Evolutionary conservation across 139 green algal genomes (phyloP).

Genomic region (Eudorina sp.): DNA sequence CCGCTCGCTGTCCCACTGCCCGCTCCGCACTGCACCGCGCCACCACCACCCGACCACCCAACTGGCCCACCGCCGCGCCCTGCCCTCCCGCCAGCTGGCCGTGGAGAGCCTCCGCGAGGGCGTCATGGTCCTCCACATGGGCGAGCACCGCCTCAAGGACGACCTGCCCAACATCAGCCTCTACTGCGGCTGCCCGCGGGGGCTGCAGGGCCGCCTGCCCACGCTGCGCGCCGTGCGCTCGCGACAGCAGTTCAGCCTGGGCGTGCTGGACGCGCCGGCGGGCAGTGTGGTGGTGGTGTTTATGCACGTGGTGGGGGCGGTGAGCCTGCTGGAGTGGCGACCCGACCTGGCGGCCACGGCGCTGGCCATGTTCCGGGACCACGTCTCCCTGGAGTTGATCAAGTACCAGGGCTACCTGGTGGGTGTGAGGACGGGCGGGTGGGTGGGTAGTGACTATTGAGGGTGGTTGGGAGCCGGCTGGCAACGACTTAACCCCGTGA

Average conservation of each 20-base stretch:
- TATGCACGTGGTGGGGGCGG: constrained; percentile 48
- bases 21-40: no score
- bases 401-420: constrained; percentile 54
- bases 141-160: constrained; percentile 41
- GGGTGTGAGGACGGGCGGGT: neutral
- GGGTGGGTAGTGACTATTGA: no score
- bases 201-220: constrained; percentile 40
- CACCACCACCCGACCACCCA: no score
- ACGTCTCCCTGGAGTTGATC: constrained; percentile 29
- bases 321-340: constrained; percentile 46
- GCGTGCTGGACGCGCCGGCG: constrained; percentile 47
- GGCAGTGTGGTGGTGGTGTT: constrained; percentile 48
- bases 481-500: no score
- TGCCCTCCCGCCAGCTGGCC: no score
- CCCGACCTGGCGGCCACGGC: constrained; percentile 19
- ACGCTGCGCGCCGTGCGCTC: constrained; percentile 34
- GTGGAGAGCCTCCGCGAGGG: constrained; percentile 43
- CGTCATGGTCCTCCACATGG: constrained; percentile 56
- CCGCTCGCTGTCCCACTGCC: no score
- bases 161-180: constrained; percentile 30
- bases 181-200: constrained; percentile 37
- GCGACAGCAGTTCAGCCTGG: constrained; percentile 7
- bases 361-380: constrained; percentile 46
- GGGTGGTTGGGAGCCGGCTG: no score
- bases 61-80: no score